Evolutionary conservation across 306 rosid genomes (phyloP), one percentile per base, ranked within the genome.

Genomic region (Hippophae tibetana): DNA sequence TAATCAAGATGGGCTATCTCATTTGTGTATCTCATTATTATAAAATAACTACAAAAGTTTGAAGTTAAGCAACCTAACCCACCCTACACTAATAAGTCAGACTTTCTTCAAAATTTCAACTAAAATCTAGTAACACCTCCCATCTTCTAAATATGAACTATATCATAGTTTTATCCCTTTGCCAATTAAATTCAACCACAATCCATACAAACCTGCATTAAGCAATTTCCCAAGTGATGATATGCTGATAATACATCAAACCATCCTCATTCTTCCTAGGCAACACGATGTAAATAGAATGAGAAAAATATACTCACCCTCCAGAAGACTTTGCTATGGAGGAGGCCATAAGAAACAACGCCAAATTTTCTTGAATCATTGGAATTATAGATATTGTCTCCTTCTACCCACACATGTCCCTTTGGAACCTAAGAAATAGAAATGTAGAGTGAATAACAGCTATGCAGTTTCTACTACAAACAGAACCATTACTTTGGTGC

Each of bases 331-430:
- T 66, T 86, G 62, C 82, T 74, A 54, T 68, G 26, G 58, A 90
- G 41, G 49, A 84, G 97, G 6, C 83, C 82, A 77, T 75, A 86
- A 56, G 97, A 89, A 69, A 87, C 69, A 23, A 94, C 66, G 51
- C 97, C 97, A 63, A 75, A 87, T 25, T 54, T 42, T 64, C 89
- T 84, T n/a, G 95, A 90, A 81, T 90, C 94, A 7, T 0, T 52
- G 50, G 84, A 73, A 0, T 18, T 44, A 50, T 81, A 81, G 38
- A 68, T 68, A 61, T 82, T 79, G 79, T 86, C 95, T 50, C 97
- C 95, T 69, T 86, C 74, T 25, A 86, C 67, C 97, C 94, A 87
- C 73, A 87, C 61, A 10, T 79, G 79, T 31, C 95, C 95, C 67
- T 77, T 77, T 1, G 94, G 95, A 82, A 84, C 85, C 94, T 86